These are phyloP conservation scores for Hypericum androsaemum DNA, from an alignment of 345 rosid species.

Conservation along the genomic window DNA sequence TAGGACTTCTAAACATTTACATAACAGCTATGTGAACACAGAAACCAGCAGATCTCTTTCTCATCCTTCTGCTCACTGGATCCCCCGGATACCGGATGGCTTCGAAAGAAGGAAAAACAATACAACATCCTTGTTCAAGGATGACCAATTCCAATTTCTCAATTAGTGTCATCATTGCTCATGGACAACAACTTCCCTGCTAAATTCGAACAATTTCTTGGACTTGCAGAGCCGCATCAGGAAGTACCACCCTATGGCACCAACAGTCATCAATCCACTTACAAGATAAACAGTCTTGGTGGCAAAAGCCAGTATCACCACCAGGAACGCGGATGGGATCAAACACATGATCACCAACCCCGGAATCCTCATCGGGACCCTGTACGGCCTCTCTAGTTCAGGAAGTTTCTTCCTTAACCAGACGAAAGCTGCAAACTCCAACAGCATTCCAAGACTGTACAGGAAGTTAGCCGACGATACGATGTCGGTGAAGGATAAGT, in stretches of 20 bases:
- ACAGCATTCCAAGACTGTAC: conserved; percentile 65
- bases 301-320: conserved; percentile 43
- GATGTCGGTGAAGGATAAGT: conserved; percentile 43
- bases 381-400: conserved; percentile 42
- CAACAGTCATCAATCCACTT: conserved; percentile 49
- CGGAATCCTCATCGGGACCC: conserved; percentile 42
- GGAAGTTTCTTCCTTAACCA: conserved; percentile 57
- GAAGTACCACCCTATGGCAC: conserved; percentile 56
- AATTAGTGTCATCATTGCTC: neutral
- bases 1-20: too few relatives aligned
- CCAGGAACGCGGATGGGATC: conserved; percentile 48
- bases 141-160: neutral
- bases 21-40: too few relatives aligned
- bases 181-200: conserved; percentile 15
- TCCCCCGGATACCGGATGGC: too few relatives aligned
- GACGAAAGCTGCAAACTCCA: conserved; percentile 61
- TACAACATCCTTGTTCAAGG: too few relatives aligned
- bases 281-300: conserved; percentile 50
- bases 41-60: too few relatives aligned
- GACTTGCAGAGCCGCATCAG: conserved; percentile 38
- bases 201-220: conserved; percentile 36
- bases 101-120: too few relatives aligned
- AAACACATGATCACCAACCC: conserved; percentile 46
- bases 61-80: too few relatives aligned
- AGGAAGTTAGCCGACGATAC: conserved; percentile 57